Base-by-base conservation (phyloP, 176 grass and related monocot genomes). In the Otatea glauca region DNA sequence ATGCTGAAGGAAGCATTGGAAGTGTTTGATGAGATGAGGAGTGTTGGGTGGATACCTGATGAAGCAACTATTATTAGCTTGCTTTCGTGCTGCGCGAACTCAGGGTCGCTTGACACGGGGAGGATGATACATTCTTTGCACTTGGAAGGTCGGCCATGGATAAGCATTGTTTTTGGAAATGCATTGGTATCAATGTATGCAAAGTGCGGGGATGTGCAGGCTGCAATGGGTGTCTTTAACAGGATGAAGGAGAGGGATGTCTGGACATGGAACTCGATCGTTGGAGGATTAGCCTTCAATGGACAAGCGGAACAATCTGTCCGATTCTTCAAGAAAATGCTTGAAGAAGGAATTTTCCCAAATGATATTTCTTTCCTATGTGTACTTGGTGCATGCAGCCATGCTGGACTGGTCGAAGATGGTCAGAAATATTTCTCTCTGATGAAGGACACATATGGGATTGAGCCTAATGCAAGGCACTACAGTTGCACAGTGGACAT, bases 361-460 rank as follows among this genome's bases (percentile, higher is more conserved):
- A 93, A 85, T 74, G 76, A 54, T 4, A 39, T 89, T 35, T 88
- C 92, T 38, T 94, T 89, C 42, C 68, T 89, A 4, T 79, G 75
- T 72, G 86, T 94, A 17, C 78, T 91, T 0, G 4, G 74, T 24
- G 88, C 92, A 56, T 94, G 88, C 50, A 91, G 83, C 43, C 92
- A 91, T 79, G 88, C 70, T 5, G 86, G 86, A 17, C 32, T 88
- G 7, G 79, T 94, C 77, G 61, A 86, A 84, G 79, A 86, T 34
- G 86, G 86, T 14, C 53, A 73, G 75, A 81, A 64, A 62, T 77
- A 78, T 70, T 87, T 89, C 29, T 77, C 54, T 72, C 34, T 75
- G 38, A 88, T 86, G 86, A 86, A 68, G 44, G 49, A 64, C 0
- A n/a, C 39, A 24, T 73, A 84, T 21, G 29, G 8, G 14, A 91